Conservation (phyloP, 176 grass and related monocot species). For the Eleusine indica region DNA sequence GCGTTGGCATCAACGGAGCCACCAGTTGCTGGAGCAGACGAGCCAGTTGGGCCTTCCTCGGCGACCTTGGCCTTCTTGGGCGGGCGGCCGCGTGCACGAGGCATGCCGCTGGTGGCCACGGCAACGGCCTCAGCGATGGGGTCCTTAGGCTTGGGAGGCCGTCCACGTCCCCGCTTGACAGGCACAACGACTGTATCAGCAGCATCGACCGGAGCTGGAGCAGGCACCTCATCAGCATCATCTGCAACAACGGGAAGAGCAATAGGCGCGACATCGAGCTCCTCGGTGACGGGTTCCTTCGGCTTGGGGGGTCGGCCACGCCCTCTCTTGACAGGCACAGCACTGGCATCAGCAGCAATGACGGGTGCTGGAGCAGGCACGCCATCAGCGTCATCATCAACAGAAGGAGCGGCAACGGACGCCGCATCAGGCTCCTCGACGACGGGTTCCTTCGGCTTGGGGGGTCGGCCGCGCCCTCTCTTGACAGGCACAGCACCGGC, state of each 20-base stretch:
- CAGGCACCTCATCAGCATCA: neutral
- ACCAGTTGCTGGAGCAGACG: neutral
- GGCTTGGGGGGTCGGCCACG: constrained; percentile 61
- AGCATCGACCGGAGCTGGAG: neutral
- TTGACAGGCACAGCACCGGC: constrained; percentile 18
- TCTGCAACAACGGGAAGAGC: neutral
- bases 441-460: constrained; percentile 47
- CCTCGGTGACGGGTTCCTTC: constrained; percentile 31
- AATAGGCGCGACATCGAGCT: neutral
- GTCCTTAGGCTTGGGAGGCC: constrained; percentile 62
- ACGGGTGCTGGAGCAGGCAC: neutral
- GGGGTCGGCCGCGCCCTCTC: constrained; percentile 67
- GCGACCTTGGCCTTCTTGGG: constrained; percentile 59
- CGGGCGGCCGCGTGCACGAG: constrained; percentile 51
- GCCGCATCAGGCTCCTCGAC: constrained; percentile 7
- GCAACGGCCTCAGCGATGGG: constrained; percentile 35
- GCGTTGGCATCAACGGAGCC: neutral
- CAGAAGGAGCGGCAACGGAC: neutral
- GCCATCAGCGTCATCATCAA: neutral
- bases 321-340: neutral
- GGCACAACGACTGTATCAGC: neutral
- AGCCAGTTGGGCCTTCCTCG: neutral
- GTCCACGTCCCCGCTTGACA: constrained; percentile 57
- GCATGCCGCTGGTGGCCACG: constrained; percentile 47
- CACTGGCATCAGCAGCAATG: neutral